These are phyloP conservation scores for Darksidea phi DNA, from an alignment of 495 filamentous ascomycete genomes.

Conservation along the genomic window DNA sequence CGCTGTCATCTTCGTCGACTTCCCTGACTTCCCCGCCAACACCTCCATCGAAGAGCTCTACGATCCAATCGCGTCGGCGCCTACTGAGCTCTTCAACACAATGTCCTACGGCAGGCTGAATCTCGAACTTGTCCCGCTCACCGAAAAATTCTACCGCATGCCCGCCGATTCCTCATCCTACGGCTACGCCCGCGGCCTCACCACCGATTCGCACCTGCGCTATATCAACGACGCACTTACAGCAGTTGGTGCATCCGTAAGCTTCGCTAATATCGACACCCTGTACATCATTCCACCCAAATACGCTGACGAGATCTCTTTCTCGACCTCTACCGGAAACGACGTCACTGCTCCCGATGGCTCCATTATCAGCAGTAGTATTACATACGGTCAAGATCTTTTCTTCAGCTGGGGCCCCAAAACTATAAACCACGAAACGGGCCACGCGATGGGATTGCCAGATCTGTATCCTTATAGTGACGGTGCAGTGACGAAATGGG, in stretches of 20 bases:
- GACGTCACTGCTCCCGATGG: conserved; percentile 13
- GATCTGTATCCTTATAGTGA: conserved; percentile 13
- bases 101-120: conserved; percentile 28
- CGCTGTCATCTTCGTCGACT: conserved; percentile 21
- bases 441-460: conserved; percentile 16
- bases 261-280: conserved; percentile 15
- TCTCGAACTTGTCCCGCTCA: conserved; percentile 16
- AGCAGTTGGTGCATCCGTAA: conserved; percentile 1
- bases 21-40: conserved; percentile 13
- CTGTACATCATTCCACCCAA: conserved; percentile 14
- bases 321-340: background rate
- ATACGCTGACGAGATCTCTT: conserved; percentile 2
- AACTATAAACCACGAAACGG: conserved; percentile 23
- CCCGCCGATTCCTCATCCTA: conserved; percentile 8
- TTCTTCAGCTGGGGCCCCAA: conserved; percentile 14
- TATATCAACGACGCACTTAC: conserved; percentile 24
- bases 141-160: conserved; percentile 21
- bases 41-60: conserved; percentile 12
- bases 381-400: conserved; percentile 22
- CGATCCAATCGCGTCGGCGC: background rate
- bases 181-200: conserved; percentile 15
- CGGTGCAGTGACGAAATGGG: background rate
- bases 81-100: conserved; percentile 13
- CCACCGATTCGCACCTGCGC: conserved; percentile 4
- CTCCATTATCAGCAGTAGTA: background rate